Base-by-base conservation (phyloP, 2,329 filamentous ascomycete genomes). In the Trichoderma guizhouense region DNA sequence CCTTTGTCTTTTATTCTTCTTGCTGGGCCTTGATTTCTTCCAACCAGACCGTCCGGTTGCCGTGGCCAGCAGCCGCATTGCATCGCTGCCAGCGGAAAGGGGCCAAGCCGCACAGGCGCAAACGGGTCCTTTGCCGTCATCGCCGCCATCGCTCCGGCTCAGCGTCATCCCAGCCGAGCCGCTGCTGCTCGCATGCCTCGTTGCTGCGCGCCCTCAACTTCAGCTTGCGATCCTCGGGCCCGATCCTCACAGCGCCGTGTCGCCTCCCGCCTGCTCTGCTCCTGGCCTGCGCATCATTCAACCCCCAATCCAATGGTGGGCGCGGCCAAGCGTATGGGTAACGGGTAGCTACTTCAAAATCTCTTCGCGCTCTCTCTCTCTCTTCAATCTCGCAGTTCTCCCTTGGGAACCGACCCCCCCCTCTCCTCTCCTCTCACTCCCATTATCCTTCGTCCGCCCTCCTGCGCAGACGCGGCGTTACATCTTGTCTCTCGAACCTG, bases 101-200 rank as follows among this genome's bases (percentile, higher is more conserved):
- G 66, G 66, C 18, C 24, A 55, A 68, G 34, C 28, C 47, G 28
- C 32, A 36, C 21, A 61, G 58, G 32, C 58, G 28, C 58, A 64
- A 32, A 43, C 32, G 34, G 24, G 47, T 14, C 36, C 51, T 65
- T 65, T 39, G 53, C 66, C n/a, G 57, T 58, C 67, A 60, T 32
- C 67, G 58, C 69, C 72, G 34, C 34, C 34, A 36, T 36, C 34
- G 34, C 66, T 43, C 36, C 36, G 36, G 60, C 34, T 36, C 34
- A 36, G 67, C 51, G 32, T 63, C 60, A 47, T 69, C 69, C 69
- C 69, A 51, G 66, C 60, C 72, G 73, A 75, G 76, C 73, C 76
- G 55, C 30, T 73, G 73, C 74, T 72, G 75, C 73, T 78, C 76
- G 78, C 77, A 79, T 80, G 78, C 79, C 76, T 78, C 77, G 79